phyloP scores from a whole-genome alignment of 768 basidiomycete species.

The Lactifluus rugatus region DNA sequence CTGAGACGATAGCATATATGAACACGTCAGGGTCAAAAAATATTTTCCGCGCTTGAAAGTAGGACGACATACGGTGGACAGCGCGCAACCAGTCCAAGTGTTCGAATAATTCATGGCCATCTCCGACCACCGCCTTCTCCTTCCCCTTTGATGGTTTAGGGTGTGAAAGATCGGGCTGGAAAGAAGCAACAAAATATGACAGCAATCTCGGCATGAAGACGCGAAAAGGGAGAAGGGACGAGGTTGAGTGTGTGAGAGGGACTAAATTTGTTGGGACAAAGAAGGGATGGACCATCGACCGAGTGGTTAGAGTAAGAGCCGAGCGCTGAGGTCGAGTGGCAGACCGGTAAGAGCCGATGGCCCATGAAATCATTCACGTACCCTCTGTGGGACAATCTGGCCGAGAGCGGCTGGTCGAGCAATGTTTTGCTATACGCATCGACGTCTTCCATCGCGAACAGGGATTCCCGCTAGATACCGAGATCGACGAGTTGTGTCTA shows the following conservation, averaged over 20 bases:
- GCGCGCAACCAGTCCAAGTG: conserved; percentile 11
- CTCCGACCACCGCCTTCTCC: conserved; percentile 13
- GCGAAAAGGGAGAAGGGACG: conserved; percentile 4
- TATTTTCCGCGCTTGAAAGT: neutral
- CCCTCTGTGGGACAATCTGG: conserved; percentile 29
- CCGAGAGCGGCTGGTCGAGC: conserved; percentile 42
- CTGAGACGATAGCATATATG: conserved; percentile 2
- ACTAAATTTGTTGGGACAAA: too few relatives aligned
- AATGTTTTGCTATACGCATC: conserved; percentile 56
- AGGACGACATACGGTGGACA: conserved; percentile 13
- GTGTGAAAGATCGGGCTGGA: conserved; percentile 3
- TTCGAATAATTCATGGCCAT: conserved; percentile 9
- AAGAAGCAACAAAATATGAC: neutral
- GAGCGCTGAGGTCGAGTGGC: too few relatives aligned
- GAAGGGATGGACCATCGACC: conserved; percentile 15
- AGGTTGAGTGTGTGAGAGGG: conserved; percentile 7
- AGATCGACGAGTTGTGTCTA: conserved; percentile 57
- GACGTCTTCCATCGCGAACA: conserved; percentile 58
- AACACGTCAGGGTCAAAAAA: neutral
- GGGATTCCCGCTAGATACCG: conserved; percentile 60
- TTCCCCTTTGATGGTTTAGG: conserved; percentile 11
- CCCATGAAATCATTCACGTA: conserved; percentile 49
- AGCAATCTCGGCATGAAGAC: neutral
- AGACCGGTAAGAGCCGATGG: neutral
- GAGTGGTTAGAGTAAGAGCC: too few relatives aligned